A percentile compares a stretch with the other conserved stretches of the same genome.
phyloP scores from a whole-genome alignment of 805 yeast species.

The Cyberlindnera lachancei region DNA sequence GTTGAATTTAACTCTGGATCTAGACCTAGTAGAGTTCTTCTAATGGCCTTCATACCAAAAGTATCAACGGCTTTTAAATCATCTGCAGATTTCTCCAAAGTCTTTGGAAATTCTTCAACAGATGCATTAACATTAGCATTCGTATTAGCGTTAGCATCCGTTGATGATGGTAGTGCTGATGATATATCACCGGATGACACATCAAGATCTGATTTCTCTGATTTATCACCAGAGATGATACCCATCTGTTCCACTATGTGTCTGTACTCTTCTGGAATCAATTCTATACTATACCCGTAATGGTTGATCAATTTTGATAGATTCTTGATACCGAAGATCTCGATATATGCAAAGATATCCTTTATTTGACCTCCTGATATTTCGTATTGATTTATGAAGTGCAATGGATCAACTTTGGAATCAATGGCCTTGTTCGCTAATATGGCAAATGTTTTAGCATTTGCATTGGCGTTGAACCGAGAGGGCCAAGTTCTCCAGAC shows the following conservation, averaged over 20 bases:
- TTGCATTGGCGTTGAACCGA: slow-evolving; percentile 31
- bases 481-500: slow-evolving; percentile 30
- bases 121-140: slow-evolving; percentile 2
- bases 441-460: slow-evolving; percentile 56
- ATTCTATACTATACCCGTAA: slow-evolving; percentile 13
- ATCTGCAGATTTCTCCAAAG: slow-evolving; percentile 47
- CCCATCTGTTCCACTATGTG: slow-evolving; percentile 14
- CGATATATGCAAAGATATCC: slow-evolving; percentile 28
- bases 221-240: no score
- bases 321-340: slow-evolving; percentile 43
- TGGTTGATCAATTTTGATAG: slow-evolving; percentile 24
- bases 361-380: slow-evolving; percentile 21
- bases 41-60: slow-evolving; percentile 68
- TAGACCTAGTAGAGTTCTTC: slow-evolving; percentile 62
- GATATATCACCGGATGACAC: no score
- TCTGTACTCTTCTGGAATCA: slow-evolving; percentile 29
- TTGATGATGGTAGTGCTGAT: no score
- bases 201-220: no score
- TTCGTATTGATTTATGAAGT: slow-evolving; percentile 22
- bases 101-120: slow-evolving; percentile 25
- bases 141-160: neutral
- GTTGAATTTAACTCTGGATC: slow-evolving; percentile 22
- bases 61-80: slow-evolving; percentile 63
- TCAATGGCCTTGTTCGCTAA: slow-evolving; percentile 28
- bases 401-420: slow-evolving; percentile 16